These are phyloP conservation scores for Rossbeevera mucosa DNA, from an alignment of 768 basidiomycete genomes.

Conservation along the genomic window DNA sequence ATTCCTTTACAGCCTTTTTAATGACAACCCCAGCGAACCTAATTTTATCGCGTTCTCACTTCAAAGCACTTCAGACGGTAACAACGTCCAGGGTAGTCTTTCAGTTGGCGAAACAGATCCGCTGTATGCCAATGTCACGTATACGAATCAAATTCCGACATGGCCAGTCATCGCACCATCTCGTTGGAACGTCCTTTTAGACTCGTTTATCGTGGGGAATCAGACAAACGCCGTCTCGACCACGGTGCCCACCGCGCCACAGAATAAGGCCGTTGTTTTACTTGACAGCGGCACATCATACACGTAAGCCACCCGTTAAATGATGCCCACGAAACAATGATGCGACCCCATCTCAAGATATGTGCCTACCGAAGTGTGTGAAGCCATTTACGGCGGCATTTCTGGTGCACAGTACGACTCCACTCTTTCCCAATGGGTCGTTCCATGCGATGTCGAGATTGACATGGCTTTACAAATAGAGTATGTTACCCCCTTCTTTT, in stretches of 20 bases:
- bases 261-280: conserved; percentile 66
- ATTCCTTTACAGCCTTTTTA: conserved; percentile 73
- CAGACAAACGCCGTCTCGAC: conserved; percentile 50
- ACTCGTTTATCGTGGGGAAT: conserved; percentile 60
- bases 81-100: conserved; percentile 63
- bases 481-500: conserved; percentile 37
- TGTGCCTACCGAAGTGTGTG: conserved; percentile 56
- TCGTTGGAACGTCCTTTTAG: conserved; percentile 76
- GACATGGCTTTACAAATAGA: conserved; percentile 76
- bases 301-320: conserved; percentile 44
- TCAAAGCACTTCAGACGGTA: conserved; percentile 51
- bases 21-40: conserved; percentile 60
- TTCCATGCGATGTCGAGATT: conserved; percentile 73
- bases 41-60: conserved; percentile 81
- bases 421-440: conserved; percentile 54
- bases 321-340: conserved; percentile 1
- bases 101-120: conserved; percentile 72
- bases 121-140: conserved; percentile 54
- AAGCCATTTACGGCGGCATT: conserved; percentile 65
- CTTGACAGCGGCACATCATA: conserved; percentile 83
- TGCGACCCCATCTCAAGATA: conserved; percentile 44
- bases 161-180: conserved; percentile 62
- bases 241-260: conserved; percentile 52
- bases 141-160: conserved; percentile 59
- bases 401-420: conserved; percentile 58